Conservation (phyloP, 257 asterid species). For the Solanum raphanifolium region DNA sequence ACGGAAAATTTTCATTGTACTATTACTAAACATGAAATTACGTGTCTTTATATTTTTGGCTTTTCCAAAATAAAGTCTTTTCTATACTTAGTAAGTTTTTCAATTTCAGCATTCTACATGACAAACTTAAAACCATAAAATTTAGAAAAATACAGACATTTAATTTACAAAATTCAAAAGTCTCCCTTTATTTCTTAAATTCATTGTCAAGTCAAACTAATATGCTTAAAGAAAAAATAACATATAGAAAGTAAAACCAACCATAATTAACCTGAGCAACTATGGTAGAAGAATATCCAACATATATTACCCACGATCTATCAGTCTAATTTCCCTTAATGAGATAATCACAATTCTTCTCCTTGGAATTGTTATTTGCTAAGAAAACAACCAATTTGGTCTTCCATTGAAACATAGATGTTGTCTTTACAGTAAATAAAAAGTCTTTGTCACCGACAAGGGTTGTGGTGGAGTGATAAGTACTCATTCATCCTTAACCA, state of each 20-base stretch:
- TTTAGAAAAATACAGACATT: no score
- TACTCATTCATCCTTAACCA: no score
- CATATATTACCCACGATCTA: slow-evolving; percentile 18
- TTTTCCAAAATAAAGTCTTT: no score
- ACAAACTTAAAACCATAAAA: no score
- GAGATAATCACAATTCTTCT: slow-evolving; percentile 25
- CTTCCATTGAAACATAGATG: slow-evolving; percentile 20
- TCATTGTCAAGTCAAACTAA: no score
- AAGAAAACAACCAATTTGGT: slow-evolving; percentile 29
- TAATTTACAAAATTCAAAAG: no score
- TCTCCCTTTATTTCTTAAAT: no score
- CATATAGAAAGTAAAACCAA: not conserved
- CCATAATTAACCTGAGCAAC: slow-evolving; percentile 49
- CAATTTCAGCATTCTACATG: no score
- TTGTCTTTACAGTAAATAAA: slow-evolving; percentile 18
- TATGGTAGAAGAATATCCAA: slow-evolving; percentile 41
- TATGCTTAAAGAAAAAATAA: no score
- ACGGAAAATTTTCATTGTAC: no score
- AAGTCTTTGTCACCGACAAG: slow-evolving; percentile 5
- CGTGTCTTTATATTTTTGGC: not conserved
- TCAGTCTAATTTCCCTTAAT: slow-evolving; percentile 23
- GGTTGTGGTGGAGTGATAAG: no score
- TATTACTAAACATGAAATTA: not conserved
- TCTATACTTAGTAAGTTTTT: no score
- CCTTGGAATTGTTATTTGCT: slow-evolving; percentile 14